These are phyloP conservation scores for Mortierella polycephala DNA, from an alignment of 371 early-diverging fungal genomes.

Conservation along the genomic window DNA sequence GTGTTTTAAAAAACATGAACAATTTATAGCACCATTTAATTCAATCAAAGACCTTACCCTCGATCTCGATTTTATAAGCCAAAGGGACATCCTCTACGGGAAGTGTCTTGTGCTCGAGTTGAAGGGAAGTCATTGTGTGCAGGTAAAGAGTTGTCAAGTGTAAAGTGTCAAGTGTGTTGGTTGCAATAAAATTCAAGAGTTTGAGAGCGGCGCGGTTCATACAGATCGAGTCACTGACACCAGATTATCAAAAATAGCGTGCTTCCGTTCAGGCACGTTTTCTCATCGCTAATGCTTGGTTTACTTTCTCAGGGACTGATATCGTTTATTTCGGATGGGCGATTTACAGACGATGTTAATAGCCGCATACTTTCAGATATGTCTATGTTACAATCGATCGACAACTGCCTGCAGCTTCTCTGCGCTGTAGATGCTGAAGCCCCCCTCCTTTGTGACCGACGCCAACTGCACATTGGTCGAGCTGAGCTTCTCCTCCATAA, in stretches of 20 bases:
- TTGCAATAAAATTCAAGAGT: not conserved
- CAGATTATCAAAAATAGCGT: no score
- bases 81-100: constrained; percentile 9
- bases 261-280: no score
- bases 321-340: no score
- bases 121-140: not conserved
- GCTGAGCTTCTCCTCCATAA: constrained; percentile 99
- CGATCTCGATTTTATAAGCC: constrained; percentile 22
- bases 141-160: not conserved
- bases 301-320: no score
- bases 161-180: not conserved
- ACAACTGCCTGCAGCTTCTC: constrained; percentile 86
- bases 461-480: constrained; percentile 86
- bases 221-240: no score
- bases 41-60: constrained; percentile 11
- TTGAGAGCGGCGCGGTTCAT: not conserved
- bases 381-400: constrained; percentile 63
- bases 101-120: not conserved
- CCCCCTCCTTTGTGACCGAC: constrained; percentile 83
- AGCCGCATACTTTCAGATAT: not conserved
- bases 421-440: constrained; percentile 82
- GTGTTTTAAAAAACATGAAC: not conserved
- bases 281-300: no score
- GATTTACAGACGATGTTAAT: no score
- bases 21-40: not conserved